A percentile compares a stretch with the other conserved stretches of the same genome.
Conservation (phyloP, 768 basidiomycete species). For the Rhizopogon sp. region DNA sequence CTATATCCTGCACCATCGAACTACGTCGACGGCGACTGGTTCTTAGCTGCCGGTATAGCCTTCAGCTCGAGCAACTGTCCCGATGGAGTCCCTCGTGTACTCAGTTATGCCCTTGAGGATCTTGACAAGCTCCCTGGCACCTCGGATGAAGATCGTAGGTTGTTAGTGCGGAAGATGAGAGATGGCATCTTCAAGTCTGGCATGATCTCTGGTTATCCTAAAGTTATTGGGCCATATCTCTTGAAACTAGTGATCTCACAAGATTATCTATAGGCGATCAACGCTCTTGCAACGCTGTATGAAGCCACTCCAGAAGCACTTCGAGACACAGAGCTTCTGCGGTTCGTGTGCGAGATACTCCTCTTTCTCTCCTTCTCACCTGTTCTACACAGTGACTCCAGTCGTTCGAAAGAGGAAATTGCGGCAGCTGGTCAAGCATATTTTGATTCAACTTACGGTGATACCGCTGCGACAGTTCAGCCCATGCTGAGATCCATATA, state of each 20-base stretch:
- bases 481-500: slow-evolving; percentile 44
- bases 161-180: slow-evolving; percentile 50
- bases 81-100: slow-evolving; percentile 53
- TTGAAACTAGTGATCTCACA: background rate
- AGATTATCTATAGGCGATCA: slow-evolving; percentile 44
- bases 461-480: slow-evolving; percentile 45
- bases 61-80: slow-evolving; percentile 57
- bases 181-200: slow-evolving; percentile 63
- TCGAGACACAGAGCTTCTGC: slow-evolving; percentile 39
- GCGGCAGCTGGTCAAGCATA: slow-evolving; percentile 35
- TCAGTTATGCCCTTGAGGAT: slow-evolving; percentile 43
- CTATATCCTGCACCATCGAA: slow-evolving; percentile 34
- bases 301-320: slow-evolving; percentile 50
- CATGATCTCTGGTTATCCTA: slow-evolving; percentile 51
- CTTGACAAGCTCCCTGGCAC: slow-evolving; percentile 26
- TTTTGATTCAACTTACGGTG: slow-evolving; percentile 51
- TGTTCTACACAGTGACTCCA: slow-evolving; percentile 31
- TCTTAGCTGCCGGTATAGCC: slow-evolving; percentile 49
- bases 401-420: slow-evolving; percentile 39
- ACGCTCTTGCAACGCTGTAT: slow-evolving; percentile 46
- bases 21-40: slow-evolving; percentile 48
- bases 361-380: background rate
- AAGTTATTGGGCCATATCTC: slow-evolving; percentile 29
- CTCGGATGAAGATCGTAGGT: slow-evolving; percentile 29
- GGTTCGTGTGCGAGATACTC: slow-evolving; percentile 28